Evolutionary conservation across 495 filamentous ascomycete species (phyloP).

Genomic region (Chaetomium fimeti): DNA sequence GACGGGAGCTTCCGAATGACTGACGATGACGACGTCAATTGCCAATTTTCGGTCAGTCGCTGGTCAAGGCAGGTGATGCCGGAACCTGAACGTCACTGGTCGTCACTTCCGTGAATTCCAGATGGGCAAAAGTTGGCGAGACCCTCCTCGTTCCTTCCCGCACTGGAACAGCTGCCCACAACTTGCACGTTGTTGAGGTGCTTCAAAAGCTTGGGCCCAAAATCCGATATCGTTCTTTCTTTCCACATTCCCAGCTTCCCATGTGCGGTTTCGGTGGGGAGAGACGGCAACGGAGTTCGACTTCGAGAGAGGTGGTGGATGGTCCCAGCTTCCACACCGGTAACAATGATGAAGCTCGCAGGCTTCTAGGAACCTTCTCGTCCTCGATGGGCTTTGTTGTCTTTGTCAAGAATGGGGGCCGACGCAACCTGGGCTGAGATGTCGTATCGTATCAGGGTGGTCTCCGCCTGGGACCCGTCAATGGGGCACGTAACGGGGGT

Average conservation of each 20-base stretch:
- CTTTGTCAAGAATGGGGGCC: slow-evolving; percentile 13
- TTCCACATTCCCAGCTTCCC: not conserved
- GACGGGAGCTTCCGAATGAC: too few species aligned
- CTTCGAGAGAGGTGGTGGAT: not conserved
- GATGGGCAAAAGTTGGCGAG: not conserved
- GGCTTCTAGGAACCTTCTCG: not conserved
- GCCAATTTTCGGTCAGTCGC: too few species aligned
- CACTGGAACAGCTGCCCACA: not conserved
- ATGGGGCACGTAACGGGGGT: not conserved
- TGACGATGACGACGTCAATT: too few species aligned
- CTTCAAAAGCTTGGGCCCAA: not conserved
- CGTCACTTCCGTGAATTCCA: not conserved
- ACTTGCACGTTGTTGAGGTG: not conserved
- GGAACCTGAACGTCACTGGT: not conserved
- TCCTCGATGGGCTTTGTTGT: not conserved
- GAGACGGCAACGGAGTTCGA: not conserved
- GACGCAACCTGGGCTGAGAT: not conserved
- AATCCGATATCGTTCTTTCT: not conserved
- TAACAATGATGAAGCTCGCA: not conserved
- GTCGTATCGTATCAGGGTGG: slow-evolving; percentile 13
- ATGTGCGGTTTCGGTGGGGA: not conserved
- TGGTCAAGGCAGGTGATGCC: not conserved
- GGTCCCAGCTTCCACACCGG: not conserved
- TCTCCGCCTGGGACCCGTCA: slow-evolving; percentile 6
- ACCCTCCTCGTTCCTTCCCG: not conserved